Evolutionary conservation across 2,329 filamentous ascomycete genomes (phyloP).

Genomic region (Calonectria hongkongensis): DNA sequence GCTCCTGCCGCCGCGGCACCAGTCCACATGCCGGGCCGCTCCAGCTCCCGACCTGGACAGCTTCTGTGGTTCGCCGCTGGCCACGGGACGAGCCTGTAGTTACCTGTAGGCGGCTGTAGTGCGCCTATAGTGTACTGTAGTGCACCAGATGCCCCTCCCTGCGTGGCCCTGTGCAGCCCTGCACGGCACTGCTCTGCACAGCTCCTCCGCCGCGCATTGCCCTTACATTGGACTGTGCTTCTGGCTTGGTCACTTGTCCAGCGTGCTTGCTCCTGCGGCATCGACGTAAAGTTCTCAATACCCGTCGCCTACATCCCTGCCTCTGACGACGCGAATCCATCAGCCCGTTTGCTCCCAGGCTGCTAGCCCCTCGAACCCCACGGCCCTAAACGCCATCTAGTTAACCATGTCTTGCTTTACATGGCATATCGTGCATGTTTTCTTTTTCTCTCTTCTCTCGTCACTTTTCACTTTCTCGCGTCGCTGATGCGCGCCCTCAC

Average conservation of each 20-base stretch:
- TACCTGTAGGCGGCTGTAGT: not conserved
- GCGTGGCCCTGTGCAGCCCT: not conserved
- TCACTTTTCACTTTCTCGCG: constrained; percentile 44
- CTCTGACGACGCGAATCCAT: constrained; percentile 22
- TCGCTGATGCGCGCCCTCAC: constrained; percentile 34
- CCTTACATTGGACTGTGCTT: constrained; percentile 13
- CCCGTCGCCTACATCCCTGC: constrained; percentile 23
- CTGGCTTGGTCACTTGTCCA: not conserved
- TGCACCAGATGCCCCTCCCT: not conserved
- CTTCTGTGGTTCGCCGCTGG: constrained; percentile 5
- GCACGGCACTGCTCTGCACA: constrained; percentile 5
- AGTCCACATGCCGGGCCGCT: constrained; percentile 33
- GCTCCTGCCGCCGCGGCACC: constrained; percentile 19
- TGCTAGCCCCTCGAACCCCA: constrained; percentile 35
- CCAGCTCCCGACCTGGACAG: constrained; percentile 12
- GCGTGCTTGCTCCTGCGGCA: not conserved
- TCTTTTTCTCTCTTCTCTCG: constrained; percentile 37
- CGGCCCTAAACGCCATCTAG: constrained; percentile 39
- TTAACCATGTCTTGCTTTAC: constrained; percentile 46
- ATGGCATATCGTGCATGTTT: constrained; percentile 39
- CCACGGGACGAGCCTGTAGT: not conserved
- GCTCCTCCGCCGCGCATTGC: not conserved
- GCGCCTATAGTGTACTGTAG: constrained; percentile 14
- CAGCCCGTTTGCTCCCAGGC: constrained; percentile 31
- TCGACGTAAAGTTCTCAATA: constrained; percentile 4